These are phyloP conservation scores for Neurospora sp. DNA, from an alignment of 495 filamentous ascomycete genomes.

Conservation along the genomic window DNA sequence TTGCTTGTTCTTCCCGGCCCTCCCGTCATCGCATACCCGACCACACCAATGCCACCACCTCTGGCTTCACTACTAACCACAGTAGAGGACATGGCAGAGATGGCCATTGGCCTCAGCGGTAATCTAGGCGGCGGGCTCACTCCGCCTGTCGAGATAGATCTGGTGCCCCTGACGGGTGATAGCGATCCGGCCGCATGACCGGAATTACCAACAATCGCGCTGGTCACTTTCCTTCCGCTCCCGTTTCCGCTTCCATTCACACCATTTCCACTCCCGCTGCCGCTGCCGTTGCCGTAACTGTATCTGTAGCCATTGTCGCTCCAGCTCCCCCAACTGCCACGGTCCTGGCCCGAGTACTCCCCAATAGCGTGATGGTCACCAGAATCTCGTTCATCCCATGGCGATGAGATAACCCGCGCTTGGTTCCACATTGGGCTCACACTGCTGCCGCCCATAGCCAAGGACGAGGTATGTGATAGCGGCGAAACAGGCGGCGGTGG, in stretches of 20 bases:
- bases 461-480: background rate
- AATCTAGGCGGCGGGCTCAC: background rate
- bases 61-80: background rate
- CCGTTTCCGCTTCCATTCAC: background rate
- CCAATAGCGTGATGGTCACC: background rate
- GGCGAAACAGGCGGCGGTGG: slow-evolving; percentile 4
- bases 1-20: background rate
- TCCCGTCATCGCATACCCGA: background rate
- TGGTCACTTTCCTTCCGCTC: background rate
- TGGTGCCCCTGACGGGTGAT: background rate
- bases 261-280: background rate
- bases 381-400: background rate
- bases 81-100: background rate
- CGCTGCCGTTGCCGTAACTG: background rate
- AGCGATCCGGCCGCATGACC: background rate
- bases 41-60: background rate
- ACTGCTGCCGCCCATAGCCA: slow-evolving; percentile 6
- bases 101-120: background rate
- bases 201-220: background rate
- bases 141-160: background rate
- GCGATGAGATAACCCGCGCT: background rate
- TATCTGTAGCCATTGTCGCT: background rate
- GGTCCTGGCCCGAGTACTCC: background rate
- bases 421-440: background rate
- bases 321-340: background rate